phyloP scores from a whole-genome alignment of 2,329 filamentous ascomycete species.

The Phialophora expanda region DNA sequence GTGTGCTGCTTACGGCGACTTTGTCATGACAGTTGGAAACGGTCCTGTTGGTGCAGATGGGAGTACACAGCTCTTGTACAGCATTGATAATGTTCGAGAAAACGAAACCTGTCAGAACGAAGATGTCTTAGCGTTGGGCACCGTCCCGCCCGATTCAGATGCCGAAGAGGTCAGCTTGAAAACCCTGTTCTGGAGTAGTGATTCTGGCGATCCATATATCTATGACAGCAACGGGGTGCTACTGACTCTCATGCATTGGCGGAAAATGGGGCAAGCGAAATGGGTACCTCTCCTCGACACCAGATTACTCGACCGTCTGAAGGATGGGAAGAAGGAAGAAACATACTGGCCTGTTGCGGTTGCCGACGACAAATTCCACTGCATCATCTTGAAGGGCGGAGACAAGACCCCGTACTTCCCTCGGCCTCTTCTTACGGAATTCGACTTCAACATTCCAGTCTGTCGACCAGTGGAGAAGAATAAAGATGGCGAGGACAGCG shows the following conservation, averaged over 20 bases:
- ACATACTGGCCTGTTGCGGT: slow-evolving; percentile 95
- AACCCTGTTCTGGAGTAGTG: slow-evolving; percentile 90
- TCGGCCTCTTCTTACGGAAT: slow-evolving; percentile 85
- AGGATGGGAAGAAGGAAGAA: slow-evolving; percentile 83
- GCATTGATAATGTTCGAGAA: slow-evolving; percentile 90
- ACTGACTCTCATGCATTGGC: slow-evolving; percentile 88
- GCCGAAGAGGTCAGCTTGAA: slow-evolving; percentile 70
- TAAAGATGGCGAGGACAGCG: slow-evolving; percentile 31
- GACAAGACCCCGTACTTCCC: slow-evolving; percentile 94
- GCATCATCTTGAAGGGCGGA: slow-evolving; percentile 96
- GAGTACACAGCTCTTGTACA: slow-evolving; percentile 78
- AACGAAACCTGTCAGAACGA: slow-evolving; percentile 95
- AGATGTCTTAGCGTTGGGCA: slow-evolving; percentile 81
- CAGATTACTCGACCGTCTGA: slow-evolving; percentile 77
- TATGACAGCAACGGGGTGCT: slow-evolving; percentile 93
- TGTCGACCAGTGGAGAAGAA: slow-evolving; percentile 54
- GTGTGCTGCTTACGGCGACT: slow-evolving; percentile 92
- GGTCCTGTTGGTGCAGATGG: slow-evolving; percentile 82
- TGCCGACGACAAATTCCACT: slow-evolving; percentile 90
- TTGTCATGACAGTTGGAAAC: slow-evolving; percentile 95
- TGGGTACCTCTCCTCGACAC: slow-evolving; percentile 96
- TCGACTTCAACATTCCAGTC: slow-evolving; percentile 86
- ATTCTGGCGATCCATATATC: slow-evolving; percentile 91
- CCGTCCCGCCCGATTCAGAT: slow-evolving; percentile 28
- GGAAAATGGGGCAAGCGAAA: slow-evolving; percentile 77